A percentile compares a stretch with the other conserved stretches of the same genome.
These are phyloP conservation scores for Ampelocalamus luodianensis DNA, from an alignment of 176 grass and related monocot species.

Conservation along the genomic window DNA sequence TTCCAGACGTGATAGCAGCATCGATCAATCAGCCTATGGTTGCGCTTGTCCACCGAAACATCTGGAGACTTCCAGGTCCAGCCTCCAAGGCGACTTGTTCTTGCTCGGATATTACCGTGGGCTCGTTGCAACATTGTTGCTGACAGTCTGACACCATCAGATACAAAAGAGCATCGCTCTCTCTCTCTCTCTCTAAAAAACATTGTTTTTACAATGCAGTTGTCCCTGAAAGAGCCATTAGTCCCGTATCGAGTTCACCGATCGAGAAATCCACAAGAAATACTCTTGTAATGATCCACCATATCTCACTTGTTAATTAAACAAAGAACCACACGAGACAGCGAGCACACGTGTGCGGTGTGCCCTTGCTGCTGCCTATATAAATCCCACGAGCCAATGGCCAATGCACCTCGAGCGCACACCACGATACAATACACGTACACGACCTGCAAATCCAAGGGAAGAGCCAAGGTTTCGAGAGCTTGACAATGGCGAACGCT, in stretches of 20 bases:
- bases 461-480: neutral
- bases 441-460: neutral
- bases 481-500: neutral
- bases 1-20: neutral
- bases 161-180: neutral
- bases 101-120: neutral
- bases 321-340: neutral
- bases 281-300: neutral
- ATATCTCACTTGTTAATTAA: neutral
- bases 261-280: neutral
- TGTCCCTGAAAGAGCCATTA: neutral
- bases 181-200: no score
- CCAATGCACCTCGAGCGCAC: neutral
- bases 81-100: neutral
- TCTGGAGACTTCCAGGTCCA: neutral
- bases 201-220: neutral
- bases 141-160: neutral
- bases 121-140: neutral
- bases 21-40: neutral
- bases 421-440: no score
- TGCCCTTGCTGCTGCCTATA: neutral
- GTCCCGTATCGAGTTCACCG: neutral
- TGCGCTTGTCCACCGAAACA: neutral
- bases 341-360: no score
- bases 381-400: neutral